Conservation (phyloP, 1,284 basidiomycete species). For the Malassezia yamatoensis region DNA sequence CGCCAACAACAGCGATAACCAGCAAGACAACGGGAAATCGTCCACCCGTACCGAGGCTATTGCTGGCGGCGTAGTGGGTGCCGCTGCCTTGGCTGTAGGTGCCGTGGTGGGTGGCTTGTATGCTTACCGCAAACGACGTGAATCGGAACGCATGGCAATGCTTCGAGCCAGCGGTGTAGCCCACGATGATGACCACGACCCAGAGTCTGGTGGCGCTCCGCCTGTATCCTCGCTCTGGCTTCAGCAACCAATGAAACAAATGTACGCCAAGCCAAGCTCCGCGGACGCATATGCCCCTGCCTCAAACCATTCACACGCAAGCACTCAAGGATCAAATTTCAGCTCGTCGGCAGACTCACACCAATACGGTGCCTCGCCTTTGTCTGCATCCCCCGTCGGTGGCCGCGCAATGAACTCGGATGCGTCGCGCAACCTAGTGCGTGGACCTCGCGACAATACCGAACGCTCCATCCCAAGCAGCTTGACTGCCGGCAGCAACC, state of each 20-base stretch:
- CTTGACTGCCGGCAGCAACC: not conserved
- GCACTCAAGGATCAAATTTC: too few species aligned
- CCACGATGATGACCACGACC: constrained; percentile 15
- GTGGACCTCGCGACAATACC: constrained; percentile 11
- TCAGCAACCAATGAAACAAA: constrained; percentile 9
- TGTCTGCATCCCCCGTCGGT: constrained; percentile 9
- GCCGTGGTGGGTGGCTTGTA: constrained; percentile 39
- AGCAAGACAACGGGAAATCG: constrained; percentile 1
- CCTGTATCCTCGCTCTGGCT: constrained; percentile 18
- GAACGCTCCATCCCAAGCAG: not conserved
- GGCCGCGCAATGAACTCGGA: constrained; percentile 9
- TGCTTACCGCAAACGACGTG: constrained; percentile 34
- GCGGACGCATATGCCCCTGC: not conserved
- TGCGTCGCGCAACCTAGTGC: constrained; percentile 5
- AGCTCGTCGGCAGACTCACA: not conserved
- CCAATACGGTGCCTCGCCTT: constrained; percentile 3
- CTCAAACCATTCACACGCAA: too few species aligned
- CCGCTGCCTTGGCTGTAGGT: constrained; percentile 29
- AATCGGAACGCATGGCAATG: constrained; percentile 21
- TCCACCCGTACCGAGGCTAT: constrained; percentile 23
- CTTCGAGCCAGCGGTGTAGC: constrained; percentile 13
- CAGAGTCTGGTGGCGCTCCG: not conserved
- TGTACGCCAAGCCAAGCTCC: not conserved
- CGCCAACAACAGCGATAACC: not conserved
- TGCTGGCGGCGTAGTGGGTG: constrained; percentile 37